Evolutionary conservation across 768 basidiomycete species (phyloP), one percentile per base, ranked within the genome.

Genomic region (Dacryopinax spathularia): DNA sequence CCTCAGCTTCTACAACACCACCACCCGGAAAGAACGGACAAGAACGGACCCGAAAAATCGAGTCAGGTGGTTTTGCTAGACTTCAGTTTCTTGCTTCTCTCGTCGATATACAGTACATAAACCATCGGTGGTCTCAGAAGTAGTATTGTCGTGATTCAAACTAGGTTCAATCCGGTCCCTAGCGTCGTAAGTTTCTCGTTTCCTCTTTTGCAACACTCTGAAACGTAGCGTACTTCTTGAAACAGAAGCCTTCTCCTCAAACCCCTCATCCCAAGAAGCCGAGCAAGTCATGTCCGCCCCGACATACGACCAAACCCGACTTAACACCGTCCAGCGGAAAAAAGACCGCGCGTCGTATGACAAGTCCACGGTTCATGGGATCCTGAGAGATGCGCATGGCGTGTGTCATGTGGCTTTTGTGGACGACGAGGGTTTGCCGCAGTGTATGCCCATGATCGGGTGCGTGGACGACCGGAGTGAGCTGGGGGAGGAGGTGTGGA

Each of bases 241-340:
- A 10, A 56, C 43, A 44, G 13, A 15, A 20, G 31, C 5, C 48
- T 18, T 3, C 48, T 27, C 12, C 48, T 27, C 25, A 56, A 56
- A 22, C 48, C 31, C 10, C 22, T 56, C 5, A 22, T 29, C 29
- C 20, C 13, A 56, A 44, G 13, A n/a, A n/a, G n/a, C n/a, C n/a
- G n/a, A n/a, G 43, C 43, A 44, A 56, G 5, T 27, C 36, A 56
- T 56, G 48, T 56, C 48, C 25, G 48, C 25, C 22, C 15, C 48
- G 25, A 29, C 25, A 18, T 56, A 56, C 73, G 34, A 75, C 68
- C 59, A 74, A 64, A 36, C 73, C 69, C 36, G 70, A 63, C 61
- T 73, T 68, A 61, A 73, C 68, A 36, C 68, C 66, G 65, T 71
- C 64, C 36, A 68, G 62, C 43, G 72, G 65, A 64, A 68, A 65